Percentiles rank a stretch among this genome's conserved stretches.
These are phyloP conservation scores for Ophiocordyceps camponoti-leonardi DNA, from an alignment of 2,329 filamentous ascomycete species.

Conservation along the genomic window DNA sequence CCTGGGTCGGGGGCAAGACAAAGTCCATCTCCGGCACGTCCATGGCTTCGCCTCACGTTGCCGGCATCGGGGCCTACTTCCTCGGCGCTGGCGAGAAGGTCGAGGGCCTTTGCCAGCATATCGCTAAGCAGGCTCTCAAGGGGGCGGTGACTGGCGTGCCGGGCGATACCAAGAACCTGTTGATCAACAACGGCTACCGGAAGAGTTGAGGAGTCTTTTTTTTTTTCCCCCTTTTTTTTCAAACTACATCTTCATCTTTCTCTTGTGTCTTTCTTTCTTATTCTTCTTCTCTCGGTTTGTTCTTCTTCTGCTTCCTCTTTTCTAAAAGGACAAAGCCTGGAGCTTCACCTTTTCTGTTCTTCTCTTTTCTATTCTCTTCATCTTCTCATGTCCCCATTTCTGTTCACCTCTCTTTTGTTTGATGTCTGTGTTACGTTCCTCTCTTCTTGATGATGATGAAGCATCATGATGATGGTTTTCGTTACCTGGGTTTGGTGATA, in stretches of 20 bases:
- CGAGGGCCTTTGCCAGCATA: constrained; percentile 26
- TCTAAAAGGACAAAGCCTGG: too few species aligned
- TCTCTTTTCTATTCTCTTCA: neutral
- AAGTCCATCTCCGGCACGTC: constrained; percentile 24
- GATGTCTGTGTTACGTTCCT: too few species aligned
- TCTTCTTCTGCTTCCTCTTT: too few species aligned
- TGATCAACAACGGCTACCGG: constrained; percentile 36
- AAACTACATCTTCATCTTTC: neutral
- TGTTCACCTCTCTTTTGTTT: too few species aligned
- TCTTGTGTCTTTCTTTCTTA: too few species aligned
- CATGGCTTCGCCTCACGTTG: constrained; percentile 22
- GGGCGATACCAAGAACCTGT: constrained; percentile 28
- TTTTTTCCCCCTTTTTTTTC: too few species aligned
- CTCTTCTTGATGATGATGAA: too few species aligned
- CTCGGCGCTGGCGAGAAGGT: constrained; percentile 25
- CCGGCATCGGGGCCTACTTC: constrained; percentile 23
- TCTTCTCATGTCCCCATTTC: too few species aligned
- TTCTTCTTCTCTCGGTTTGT: too few species aligned
- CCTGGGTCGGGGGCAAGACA: constrained; percentile 23
- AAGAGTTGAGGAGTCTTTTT: neutral
- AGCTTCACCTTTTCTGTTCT: too few species aligned
- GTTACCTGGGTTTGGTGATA: too few species aligned
- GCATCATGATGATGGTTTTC: too few species aligned
- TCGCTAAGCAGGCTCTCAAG: constrained; percentile 23
- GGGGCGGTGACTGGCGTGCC: constrained; percentile 22